Base-by-base conservation (phyloP, 345 rosid genomes). In the Angophora floribunda region DNA sequence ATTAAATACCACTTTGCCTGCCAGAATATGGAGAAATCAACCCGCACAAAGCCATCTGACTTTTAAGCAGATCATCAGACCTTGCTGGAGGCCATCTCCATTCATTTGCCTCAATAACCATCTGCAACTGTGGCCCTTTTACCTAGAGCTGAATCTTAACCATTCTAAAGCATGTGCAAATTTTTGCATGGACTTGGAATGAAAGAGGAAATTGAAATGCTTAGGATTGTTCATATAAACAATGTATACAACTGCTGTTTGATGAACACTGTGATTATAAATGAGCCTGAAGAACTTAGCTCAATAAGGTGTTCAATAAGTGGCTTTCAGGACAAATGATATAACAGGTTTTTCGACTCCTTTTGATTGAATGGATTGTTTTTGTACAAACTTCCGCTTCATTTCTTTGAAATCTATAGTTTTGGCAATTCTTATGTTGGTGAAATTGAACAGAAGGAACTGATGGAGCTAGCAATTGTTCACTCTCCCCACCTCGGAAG, bases 381-480 rank as follows among this genome's bases (percentile, higher is more conserved):
- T 57, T 57, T 57, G 63, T 24, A 9, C 22, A 4, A 1, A 0
- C 63, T 24, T 5, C n/a, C 21, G 63, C 63, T 57, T 57, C 0
- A 0, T 21, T 22, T 57, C 21, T 57, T 4, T 22, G 4, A 57
- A 1, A 5, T 22, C 61, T 55, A 0, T 0, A 55, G 21, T 0
- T 57, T 57, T 21, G 63, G 6, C 63, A 22, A 57, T 57, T 24
- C 63, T 57, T 0, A 0, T 57, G 28, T 57, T 57, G 63, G 63
- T 24, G 63, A 5, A 0, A 1, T 57, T 57, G 63, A 57, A 57
- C 63, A 57, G n/a, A 22, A 9, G n/a, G n/a, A 9, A 22, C 0
- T 0, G 0, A 12, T 57, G 63, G 13, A 57, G 0, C 13, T 0
- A 0, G 28, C 13, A 22, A 57, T 0, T 0, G 4, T 1, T 57